A percentile compares a stretch with the other conserved stretches of the same genome.
Evolutionary conservation across 1,139 yeast species (phyloP).

Genomic region (Sugiyamaella japonica): DNA sequence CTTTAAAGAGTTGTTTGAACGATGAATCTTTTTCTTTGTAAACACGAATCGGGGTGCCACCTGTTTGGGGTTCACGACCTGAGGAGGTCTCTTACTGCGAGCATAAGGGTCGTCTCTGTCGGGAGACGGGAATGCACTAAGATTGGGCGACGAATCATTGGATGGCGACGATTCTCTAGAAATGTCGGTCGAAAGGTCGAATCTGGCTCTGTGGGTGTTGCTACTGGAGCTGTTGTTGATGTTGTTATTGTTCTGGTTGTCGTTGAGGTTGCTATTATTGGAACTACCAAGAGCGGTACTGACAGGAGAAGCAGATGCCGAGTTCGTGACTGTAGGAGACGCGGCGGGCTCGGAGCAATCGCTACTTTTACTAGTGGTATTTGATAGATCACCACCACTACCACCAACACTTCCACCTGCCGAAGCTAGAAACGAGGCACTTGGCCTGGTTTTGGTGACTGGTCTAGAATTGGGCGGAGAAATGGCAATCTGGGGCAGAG

Average conservation of each 20-base stretch:
- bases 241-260: no score
- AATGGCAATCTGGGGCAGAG: neutral
- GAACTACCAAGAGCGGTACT: neutral
- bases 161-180: conserved; percentile 30
- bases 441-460: conserved; percentile 5
- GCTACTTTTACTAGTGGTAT: conserved; percentile 11
- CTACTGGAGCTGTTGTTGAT: neutral
- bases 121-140: conserved; percentile 31
- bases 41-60: conserved; percentile 43
- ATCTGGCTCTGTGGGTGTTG: conserved; percentile 5
- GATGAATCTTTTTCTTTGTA: conserved; percentile 27
- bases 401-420: neutral
- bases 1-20: conserved; percentile 16
- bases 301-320: conserved; percentile 11
- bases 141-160: conserved; percentile 22
- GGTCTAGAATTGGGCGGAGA: conserved; percentile 1
- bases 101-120: conserved; percentile 41
- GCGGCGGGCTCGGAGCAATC: conserved; percentile 3
- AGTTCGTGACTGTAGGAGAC: neutral
- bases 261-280: neutral
- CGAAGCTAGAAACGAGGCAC: conserved; percentile 11
- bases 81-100: conserved; percentile 38
- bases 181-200: conserved; percentile 17
- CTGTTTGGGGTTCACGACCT: conserved; percentile 32
- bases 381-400: conserved; percentile 12